Base-by-base conservation (phyloP, 225 moss, liverwort and hornwort genomes). In the Rhytidiadelphus loreus region DNA sequence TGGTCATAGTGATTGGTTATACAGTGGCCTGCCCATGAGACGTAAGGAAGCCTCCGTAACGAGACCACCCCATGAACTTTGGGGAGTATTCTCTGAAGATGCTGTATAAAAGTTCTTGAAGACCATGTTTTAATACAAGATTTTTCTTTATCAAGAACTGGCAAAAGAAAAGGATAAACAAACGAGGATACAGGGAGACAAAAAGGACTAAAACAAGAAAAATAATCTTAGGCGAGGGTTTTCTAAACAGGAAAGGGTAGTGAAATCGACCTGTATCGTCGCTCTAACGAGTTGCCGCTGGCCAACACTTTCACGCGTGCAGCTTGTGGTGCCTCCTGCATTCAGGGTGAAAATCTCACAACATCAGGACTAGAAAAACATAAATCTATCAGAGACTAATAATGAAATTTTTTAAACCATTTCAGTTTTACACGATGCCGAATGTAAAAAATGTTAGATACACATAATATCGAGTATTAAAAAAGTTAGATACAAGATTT, bases 271-370 rank as follows among this genome's bases (percentile, higher is more conserved):
- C 98, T 98, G 92, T 95, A 98, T 83, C 97, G 94, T 77, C 98
- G 92, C 85, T 98, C 98, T 80, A 96, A 92, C 33, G 93, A 92
- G 83, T 95, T 98, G 77, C 98, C 98, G 86, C 98, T 97, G 14
- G 95, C 95, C 88, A 98, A 93, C 65, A 98, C 98, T 92, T 98
- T 98, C 83, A 98, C 98, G 63, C 98, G 96, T 35, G 97, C 98
- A 90, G 98, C 96, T 95, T 94, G 98, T 53, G 98, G 98, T 65
- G 98, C 97, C 92, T 98, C 98, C 97, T 96, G 95, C 70, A 89
- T 57, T 59, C 88, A 48, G 71, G 48, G 68, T 19, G n/a, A 57
- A 90, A 78, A 73, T 53, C 60, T 86, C 61, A 68, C 72, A 65
- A 30, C 79, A 65, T 88, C 80, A 88, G 83, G 59, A 53, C 53